Percentiles rank a stretch among this genome's conserved stretches.
These are phyloP conservation scores for Saccharomyces uvarum DNA, from an alignment of 1,139 yeast genomes.

Conservation along the genomic window DNA sequence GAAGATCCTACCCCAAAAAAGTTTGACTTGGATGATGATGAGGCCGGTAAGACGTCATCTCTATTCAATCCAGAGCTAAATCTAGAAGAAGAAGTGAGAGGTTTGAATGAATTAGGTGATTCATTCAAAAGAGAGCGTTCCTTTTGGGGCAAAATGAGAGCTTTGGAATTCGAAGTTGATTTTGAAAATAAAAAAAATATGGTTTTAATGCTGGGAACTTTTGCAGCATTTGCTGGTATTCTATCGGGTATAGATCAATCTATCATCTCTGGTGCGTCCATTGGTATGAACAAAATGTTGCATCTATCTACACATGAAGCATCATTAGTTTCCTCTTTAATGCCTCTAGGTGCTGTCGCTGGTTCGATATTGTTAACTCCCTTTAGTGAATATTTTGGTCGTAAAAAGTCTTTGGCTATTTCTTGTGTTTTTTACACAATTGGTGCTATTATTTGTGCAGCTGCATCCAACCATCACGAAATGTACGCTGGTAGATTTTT, in stretches of 20 bases:
- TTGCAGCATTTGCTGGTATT: constrained; percentile 53
- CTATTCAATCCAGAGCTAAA: constrained; percentile 5
- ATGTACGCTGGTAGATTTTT: constrained; percentile 52
- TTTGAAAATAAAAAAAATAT: constrained; percentile 41
- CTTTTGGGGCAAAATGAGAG: constrained; percentile 15
- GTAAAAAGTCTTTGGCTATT: constrained; percentile 44
- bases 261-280: constrained; percentile 50
- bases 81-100: constrained; percentile 18
- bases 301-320: constrained; percentile 34
- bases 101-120: constrained; percentile 19
- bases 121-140: constrained; percentile 18
- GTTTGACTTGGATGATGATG: constrained; percentile 7
- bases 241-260: constrained; percentile 54
- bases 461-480: constrained; percentile 36
- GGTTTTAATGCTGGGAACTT: constrained; percentile 42
- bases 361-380: constrained; percentile 46
- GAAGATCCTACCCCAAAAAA: constrained; percentile 7
- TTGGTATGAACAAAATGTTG: constrained; percentile 41
- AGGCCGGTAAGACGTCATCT: constrained; percentile 3
- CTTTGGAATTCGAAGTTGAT: constrained; percentile 20
- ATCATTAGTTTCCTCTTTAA: constrained; percentile 44
- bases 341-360: constrained; percentile 55
- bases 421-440: constrained; percentile 51
- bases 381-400: constrained; percentile 44
- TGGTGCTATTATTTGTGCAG: constrained; percentile 51